A percentile compares a stretch with the other conserved stretches of the same genome.
Evolutionary conservation across 2,329 filamentous ascomycete genomes (phyloP).

Genomic region (Diaporthe humulicola): DNA sequence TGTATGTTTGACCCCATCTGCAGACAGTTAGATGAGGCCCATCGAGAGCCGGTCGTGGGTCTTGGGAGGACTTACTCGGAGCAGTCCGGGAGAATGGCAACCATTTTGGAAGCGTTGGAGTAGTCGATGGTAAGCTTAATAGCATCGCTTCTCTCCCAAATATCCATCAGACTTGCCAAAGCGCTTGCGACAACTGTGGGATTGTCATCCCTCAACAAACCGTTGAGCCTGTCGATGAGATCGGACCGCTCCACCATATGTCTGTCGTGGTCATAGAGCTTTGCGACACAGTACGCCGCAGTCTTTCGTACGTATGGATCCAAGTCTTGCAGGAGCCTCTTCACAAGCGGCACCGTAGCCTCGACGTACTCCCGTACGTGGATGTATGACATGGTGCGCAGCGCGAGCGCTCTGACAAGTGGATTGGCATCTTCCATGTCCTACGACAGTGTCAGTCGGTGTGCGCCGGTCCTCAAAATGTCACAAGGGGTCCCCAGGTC

Average conservation of each 20-base stretch:
- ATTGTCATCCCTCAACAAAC: constrained; percentile 93
- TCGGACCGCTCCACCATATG: constrained; percentile 91
- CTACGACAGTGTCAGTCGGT: constrained; percentile 57
- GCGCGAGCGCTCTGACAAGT: constrained; percentile 88
- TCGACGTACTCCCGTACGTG: constrained; percentile 97
- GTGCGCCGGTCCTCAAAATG: not conserved
- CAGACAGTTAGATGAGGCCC: constrained; percentile 7
- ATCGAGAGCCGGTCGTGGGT: not conserved
- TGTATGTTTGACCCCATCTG: constrained; percentile 99
- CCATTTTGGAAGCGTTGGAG: constrained; percentile 96
- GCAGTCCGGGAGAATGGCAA: constrained; percentile 95
- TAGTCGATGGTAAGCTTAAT: constrained; percentile 99
- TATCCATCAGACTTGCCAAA: constrained; percentile 91
- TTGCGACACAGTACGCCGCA: constrained; percentile 94
- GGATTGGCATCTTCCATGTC: constrained; percentile 96
- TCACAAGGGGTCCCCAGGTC: not conserved
- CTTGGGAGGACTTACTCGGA: constrained; percentile 79
- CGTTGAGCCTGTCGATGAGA: constrained; percentile 91
- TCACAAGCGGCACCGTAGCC: constrained; percentile 86
- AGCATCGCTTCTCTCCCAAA: constrained; percentile 97
- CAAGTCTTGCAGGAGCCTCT: constrained; percentile 83
- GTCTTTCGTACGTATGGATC: constrained; percentile 99
- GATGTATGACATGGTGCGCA: constrained; percentile 97
- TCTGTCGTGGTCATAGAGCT: constrained; percentile 96
- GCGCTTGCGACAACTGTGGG: constrained; percentile 97